Conservation (phyloP, 2,329 filamentous ascomycete genomes). For the Davidsoniella australis region DNA sequence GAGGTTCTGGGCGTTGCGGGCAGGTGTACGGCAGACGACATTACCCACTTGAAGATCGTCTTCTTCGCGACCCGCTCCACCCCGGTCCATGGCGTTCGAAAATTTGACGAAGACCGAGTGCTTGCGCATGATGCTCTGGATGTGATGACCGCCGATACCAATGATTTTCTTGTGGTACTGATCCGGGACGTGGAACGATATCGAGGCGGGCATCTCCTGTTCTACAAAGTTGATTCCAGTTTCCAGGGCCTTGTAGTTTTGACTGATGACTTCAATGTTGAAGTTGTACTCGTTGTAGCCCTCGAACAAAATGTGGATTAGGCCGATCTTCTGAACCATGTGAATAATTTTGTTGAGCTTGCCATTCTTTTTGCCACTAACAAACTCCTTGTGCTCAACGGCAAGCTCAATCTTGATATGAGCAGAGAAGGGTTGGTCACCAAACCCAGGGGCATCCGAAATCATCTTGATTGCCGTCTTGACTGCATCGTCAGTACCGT, state of each 20-base stretch:
- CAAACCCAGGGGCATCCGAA: slow-evolving; percentile 76
- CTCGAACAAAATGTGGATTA: slow-evolving; percentile 97
- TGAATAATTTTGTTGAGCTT: slow-evolving; percentile 91
- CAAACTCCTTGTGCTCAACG: slow-evolving; percentile 98
- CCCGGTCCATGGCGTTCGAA: slow-evolving; percentile 96
- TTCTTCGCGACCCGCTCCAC: slow-evolving; percentile 80
- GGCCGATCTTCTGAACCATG: slow-evolving; percentile 82
- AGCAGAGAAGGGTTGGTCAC: slow-evolving; percentile 77
- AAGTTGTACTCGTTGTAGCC: slow-evolving; percentile 99
- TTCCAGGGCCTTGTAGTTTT: slow-evolving; percentile 85
- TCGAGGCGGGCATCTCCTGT: slow-evolving; percentile 97
- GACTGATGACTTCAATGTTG: slow-evolving; percentile 92
- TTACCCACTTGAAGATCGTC: slow-evolving; percentile 98
- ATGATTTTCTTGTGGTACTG: slow-evolving; percentile 99
- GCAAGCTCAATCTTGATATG: slow-evolving; percentile 96
- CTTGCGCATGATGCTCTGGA: slow-evolving; percentile 99
- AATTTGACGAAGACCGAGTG: slow-evolving; percentile 99
- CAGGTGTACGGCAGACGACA: slow-evolving; percentile 93
- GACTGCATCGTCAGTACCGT: slow-evolving; percentile 88
- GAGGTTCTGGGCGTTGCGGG: slow-evolving; percentile 88
- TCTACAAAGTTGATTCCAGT: slow-evolving; percentile 84
- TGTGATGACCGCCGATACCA: slow-evolving; percentile 93
- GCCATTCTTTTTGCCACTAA: slow-evolving; percentile 98
- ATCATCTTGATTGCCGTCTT: slow-evolving; percentile 92
- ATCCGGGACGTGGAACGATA: slow-evolving; percentile 96